phyloP scores from a whole-genome alignment of 441 rosid species.

The Geranium incanum region DNA sequence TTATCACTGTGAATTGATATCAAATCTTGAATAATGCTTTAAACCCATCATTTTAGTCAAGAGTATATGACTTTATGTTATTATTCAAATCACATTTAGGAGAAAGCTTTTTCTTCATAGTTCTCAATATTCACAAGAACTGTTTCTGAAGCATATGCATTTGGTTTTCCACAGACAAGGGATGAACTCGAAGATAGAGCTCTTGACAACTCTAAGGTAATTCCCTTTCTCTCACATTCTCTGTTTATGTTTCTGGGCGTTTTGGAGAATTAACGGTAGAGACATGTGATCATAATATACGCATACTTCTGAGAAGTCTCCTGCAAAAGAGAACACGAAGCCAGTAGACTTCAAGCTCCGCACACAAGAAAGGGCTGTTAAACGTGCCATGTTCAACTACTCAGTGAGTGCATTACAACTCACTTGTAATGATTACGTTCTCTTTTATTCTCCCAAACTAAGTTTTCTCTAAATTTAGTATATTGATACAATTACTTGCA shows the following conservation, averaged over 20 bases:
- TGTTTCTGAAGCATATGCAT: neutral
- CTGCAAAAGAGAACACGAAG: constrained; percentile 57
- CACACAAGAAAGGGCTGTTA: constrained; percentile 65
- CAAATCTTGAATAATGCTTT: too few relatives aligned
- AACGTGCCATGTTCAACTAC: constrained; percentile 80
- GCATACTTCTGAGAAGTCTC: constrained; percentile 31
- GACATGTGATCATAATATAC: neutral
- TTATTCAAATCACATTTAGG: too few relatives aligned
- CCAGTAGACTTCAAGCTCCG: constrained; percentile 64
- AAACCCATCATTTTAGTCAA: too few relatives aligned
- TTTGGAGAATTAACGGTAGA: neutral
- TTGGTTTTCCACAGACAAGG: neutral
- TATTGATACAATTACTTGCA: constrained; percentile 12
- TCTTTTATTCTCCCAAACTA: neutral
- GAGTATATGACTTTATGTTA: too few relatives aligned
- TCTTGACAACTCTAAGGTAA: neutral
- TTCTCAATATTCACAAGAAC: neutral
- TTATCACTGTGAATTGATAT: too few relatives aligned
- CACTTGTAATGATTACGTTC: neutral
- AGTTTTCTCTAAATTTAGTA: neutral
- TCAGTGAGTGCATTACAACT: constrained; percentile 32
- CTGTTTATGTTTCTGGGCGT: neutral
- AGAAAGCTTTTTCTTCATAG: too few relatives aligned
- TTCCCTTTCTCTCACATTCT: neutral
- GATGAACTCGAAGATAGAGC: neutral